Evolutionary conservation across 2,329 filamentous ascomycete species (phyloP).

Genomic region (Aplosporella prunicola): DNA sequence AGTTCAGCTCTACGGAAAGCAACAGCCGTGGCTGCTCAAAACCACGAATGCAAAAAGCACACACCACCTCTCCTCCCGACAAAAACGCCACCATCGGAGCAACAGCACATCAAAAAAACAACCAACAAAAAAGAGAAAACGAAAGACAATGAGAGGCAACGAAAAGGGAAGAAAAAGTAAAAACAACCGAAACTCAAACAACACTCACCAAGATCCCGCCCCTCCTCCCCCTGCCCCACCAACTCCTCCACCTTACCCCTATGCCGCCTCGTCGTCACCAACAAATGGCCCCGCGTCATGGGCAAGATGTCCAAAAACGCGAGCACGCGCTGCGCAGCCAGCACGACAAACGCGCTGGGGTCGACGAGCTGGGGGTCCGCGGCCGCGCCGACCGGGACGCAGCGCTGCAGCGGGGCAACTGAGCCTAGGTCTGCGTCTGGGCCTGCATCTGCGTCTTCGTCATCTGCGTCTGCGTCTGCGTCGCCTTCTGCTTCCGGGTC

Average conservation of each 20-base stretch:
- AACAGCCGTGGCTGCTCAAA: too few relatives aligned
- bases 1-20: too few relatives aligned
- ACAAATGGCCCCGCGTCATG: conserved; percentile 69
- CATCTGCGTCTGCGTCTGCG: neutral
- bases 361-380: conserved; percentile 22
- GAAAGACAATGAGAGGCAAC: neutral
- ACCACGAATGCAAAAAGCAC: too few relatives aligned
- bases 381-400: conserved; percentile 20
- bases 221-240: conserved; percentile 44
- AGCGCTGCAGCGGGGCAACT: conserved; percentile 7
- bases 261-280: conserved; percentile 71
- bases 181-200: neutral
- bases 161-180: neutral
- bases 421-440: neutral
- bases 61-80: too few relatives aligned
- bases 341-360: conserved; percentile 50
- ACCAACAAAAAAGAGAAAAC: neutral
- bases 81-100: too few relatives aligned
- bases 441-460: neutral
- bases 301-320: conserved; percentile 94
- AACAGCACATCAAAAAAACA: neutral
- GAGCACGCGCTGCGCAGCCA: conserved; percentile 67
- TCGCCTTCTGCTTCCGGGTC: neutral
- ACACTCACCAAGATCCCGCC: conserved; percentile 53
- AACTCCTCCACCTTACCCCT: conserved; percentile 69